These are phyloP conservation scores for Singerocomus inundabilis DNA, from an alignment of 1,284 basidiomycete species.

Conservation along the genomic window DNA sequence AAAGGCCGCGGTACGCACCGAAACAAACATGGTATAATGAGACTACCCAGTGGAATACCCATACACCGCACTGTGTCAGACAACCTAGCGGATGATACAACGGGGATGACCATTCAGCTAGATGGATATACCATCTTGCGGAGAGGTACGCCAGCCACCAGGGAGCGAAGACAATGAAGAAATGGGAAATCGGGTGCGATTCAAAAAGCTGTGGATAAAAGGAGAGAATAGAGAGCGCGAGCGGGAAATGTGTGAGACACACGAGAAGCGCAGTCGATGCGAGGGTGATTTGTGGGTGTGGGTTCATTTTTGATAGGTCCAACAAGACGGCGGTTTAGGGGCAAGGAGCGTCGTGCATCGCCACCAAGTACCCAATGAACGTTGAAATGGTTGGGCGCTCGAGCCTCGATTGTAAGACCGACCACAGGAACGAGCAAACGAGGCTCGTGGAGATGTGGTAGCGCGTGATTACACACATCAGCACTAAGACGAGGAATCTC, in stretches of 20 bases:
- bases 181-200: slow-evolving; percentile 14
- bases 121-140: slow-evolving; percentile 23
- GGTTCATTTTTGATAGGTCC: slow-evolving; percentile 10
- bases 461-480: too few relatives aligned
- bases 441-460: too few relatives aligned
- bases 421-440: too few relatives aligned
- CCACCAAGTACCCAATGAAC: slow-evolving; percentile 4
- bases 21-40: slow-evolving; percentile 23
- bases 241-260: slow-evolving; percentile 15
- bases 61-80: slow-evolving; percentile 25
- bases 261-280: slow-evolving; percentile 10
- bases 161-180: slow-evolving; percentile 20
- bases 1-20: slow-evolving; percentile 5
- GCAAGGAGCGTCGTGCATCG: slow-evolving; percentile 3
- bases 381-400: too few relatives aligned
- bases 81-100: slow-evolving; percentile 29
- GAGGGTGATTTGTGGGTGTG: not conserved
- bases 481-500: too few relatives aligned
- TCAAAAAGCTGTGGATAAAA: slow-evolving; percentile 13
- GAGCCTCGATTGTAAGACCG: too few relatives aligned
- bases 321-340: slow-evolving; percentile 8
- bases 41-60: slow-evolving; percentile 28
- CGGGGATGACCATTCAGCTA: slow-evolving; percentile 24
- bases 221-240: slow-evolving; percentile 19
- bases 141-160: slow-evolving; percentile 26